Conservation (phyloP, 225 moss, liverwort and hornwort genomes). For the Physcomitrellopsis africana region DNA sequence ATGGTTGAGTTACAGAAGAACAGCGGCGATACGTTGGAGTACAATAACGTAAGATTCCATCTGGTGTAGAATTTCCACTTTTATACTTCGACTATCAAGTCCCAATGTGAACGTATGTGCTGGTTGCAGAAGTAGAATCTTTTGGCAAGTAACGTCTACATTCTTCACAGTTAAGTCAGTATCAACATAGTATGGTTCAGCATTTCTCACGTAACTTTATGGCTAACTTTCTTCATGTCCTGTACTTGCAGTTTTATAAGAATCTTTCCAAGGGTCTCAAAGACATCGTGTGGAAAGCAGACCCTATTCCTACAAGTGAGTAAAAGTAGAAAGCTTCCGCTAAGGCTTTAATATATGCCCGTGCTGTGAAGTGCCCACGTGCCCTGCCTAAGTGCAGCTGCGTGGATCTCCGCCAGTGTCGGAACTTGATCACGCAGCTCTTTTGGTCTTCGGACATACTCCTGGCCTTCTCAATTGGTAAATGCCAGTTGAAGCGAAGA, state of each 20-base stretch:
- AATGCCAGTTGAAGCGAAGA: conserved; percentile 13
- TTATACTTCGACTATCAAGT: not conserved
- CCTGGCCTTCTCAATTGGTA: conserved; percentile 18
- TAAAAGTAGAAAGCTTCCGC: conserved; percentile 40
- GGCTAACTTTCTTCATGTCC: not conserved
- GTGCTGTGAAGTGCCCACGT: conserved; percentile 38
- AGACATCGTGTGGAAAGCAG: conserved; percentile 66
- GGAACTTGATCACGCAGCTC: conserved; percentile 15
- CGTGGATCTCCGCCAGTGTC: not conserved
- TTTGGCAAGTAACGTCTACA: not conserved
- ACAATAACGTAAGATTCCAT: conserved; percentile 68
- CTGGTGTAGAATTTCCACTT: not conserved
- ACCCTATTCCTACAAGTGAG: conserved; percentile 29
- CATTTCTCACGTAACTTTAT: not conserved
- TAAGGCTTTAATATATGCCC: conserved; percentile 29
- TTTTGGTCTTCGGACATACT: conserved; percentile 9
- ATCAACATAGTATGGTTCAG: not conserved
- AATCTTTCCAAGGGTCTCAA: conserved; percentile 55
- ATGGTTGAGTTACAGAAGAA: conserved; percentile 95
- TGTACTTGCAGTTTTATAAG: conserved; percentile 56
- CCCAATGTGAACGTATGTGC: too few relatives aligned
- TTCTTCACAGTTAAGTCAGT: too few relatives aligned
- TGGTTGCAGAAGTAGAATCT: not conserved
- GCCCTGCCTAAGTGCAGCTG: conserved; percentile 2
- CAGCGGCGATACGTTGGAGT: conserved; percentile 91